Conservation (phyloP, 2,329 filamentous ascomycete species). For the Neopestalotiopsis rosae region DNA sequence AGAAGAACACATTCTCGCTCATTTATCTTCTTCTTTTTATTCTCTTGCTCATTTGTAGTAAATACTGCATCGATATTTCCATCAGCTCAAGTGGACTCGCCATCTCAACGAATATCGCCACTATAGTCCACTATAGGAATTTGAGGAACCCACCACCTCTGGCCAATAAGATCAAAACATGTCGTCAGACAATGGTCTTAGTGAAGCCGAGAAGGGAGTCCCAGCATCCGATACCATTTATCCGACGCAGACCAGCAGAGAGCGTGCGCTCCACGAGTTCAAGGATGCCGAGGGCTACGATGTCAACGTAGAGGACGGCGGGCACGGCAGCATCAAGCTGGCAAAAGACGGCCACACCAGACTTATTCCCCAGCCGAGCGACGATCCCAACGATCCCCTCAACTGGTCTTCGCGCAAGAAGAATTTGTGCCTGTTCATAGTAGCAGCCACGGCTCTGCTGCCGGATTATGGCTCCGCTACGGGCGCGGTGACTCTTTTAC, state of each 20-base stretch:
- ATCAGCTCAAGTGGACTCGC: too few relatives aligned
- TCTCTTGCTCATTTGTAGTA: too few relatives aligned
- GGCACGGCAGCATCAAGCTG: constrained; percentile 35
- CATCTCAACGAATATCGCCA: not conserved
- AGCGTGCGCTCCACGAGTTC: constrained; percentile 38
- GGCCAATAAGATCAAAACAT: not conserved
- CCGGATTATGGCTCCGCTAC: constrained; percentile 55
- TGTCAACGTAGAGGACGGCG: constrained; percentile 38
- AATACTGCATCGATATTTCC: too few relatives aligned
- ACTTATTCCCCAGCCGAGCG: constrained; percentile 59
- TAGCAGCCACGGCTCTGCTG: constrained; percentile 51
- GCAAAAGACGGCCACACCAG: constrained; percentile 49
- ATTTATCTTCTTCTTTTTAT: not conserved
- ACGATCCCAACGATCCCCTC: constrained; percentile 55
- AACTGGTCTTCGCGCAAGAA: constrained; percentile 59
- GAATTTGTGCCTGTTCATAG: constrained; percentile 51
- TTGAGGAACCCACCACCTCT: not conserved
- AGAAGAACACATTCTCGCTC: not conserved
- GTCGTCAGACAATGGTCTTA: not conserved
- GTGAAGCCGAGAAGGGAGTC: not conserved
- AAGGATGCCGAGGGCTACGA: constrained; percentile 44
- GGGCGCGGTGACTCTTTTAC: constrained; percentile 46
- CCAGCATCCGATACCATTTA: not conserved
- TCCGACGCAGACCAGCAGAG: not conserved
- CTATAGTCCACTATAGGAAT: not conserved